A percentile compares a stretch with the other conserved stretches of the same genome.
These are phyloP conservation scores for Suillus discolor DNA, from an alignment of 768 basidiomycete genomes.

Conservation along the genomic window DNA sequence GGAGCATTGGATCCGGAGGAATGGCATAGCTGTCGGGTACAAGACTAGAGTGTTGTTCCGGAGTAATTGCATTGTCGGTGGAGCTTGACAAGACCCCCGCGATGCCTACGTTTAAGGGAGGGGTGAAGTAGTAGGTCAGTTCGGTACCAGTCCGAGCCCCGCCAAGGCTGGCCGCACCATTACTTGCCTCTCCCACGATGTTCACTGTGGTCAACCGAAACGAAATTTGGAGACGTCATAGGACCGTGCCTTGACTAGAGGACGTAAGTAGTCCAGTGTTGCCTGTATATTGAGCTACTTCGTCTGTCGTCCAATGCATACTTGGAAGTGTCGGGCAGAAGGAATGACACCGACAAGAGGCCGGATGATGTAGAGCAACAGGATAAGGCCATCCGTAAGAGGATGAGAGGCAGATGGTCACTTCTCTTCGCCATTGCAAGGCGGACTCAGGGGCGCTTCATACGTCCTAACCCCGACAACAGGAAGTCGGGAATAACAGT, in stretches of 20 bases:
- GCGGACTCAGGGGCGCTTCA: constrained; percentile 70
- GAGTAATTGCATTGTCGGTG: constrained; percentile 38
- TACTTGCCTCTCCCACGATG: constrained; percentile 53
- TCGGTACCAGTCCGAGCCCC: constrained; percentile 63
- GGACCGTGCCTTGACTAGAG: constrained; percentile 60
- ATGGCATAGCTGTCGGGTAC: constrained; percentile 54
- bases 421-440: constrained; percentile 73
- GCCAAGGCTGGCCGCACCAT: constrained; percentile 47
- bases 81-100: constrained; percentile 63
- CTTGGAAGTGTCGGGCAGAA: constrained; percentile 64
- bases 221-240: constrained; percentile 64
- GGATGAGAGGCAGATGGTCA: constrained; percentile 64
- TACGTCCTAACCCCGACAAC: constrained; percentile 52
- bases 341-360: constrained; percentile 58
- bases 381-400: constrained; percentile 50
- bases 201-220: constrained; percentile 66
- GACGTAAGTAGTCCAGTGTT: constrained; percentile 63
- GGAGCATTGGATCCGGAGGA: constrained; percentile 51
- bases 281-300: constrained; percentile 54
- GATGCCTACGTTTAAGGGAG: constrained; percentile 59
- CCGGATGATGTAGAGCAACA: constrained; percentile 74
- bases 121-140: constrained; percentile 63
- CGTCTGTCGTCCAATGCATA: constrained; percentile 55
- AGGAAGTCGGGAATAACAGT: constrained; percentile 58
- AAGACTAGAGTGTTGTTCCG: constrained; percentile 50